Evolutionary conservation across 805 yeast genomes (phyloP).

Genomic region (Ogataea populi-albae): DNA sequence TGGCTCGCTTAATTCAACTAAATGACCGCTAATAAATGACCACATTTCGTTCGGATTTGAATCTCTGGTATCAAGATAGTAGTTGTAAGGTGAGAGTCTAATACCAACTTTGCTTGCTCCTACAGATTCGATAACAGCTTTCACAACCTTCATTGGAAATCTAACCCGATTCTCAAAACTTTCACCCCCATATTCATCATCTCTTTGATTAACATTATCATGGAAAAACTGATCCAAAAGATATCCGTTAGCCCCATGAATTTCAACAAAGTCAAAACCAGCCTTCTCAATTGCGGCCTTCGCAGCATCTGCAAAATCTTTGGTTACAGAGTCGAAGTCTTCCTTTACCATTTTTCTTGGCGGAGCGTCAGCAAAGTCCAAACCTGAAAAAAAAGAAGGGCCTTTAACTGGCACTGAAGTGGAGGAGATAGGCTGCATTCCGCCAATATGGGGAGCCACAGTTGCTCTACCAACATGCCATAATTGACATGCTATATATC

Average conservation of each 20-base stretch:
- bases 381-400: slow-evolving; percentile 1
- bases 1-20: slow-evolving; percentile 35
- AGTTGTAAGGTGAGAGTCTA: slow-evolving; percentile 48
- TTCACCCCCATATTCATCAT: slow-evolving; percentile 43
- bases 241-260: slow-evolving; percentile 42
- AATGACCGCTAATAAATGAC: slow-evolving; percentile 36
- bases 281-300: slow-evolving; percentile 34
- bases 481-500: slow-evolving; percentile 45
- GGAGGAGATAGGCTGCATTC: slow-evolving; percentile 36
- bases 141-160: slow-evolving; percentile 45
- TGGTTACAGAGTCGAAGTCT: slow-evolving; percentile 44
- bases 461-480: slow-evolving; percentile 46
- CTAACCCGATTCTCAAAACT: slow-evolving; percentile 43
- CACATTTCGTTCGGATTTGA: slow-evolving; percentile 34
- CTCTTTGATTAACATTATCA: slow-evolving; percentile 34
- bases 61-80: slow-evolving; percentile 38
- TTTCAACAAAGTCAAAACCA: slow-evolving; percentile 41
- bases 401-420: slow-evolving; percentile 39
- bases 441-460: slow-evolving; percentile 32
- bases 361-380: slow-evolving; percentile 7
- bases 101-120: slow-evolving; percentile 50
- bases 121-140: slow-evolving; percentile 46
- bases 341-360: slow-evolving; percentile 33
- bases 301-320: slow-evolving; percentile 44
- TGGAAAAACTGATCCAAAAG: slow-evolving; percentile 40